These are phyloP conservation scores for Scedosporium aurantiacum DNA, from an alignment of 2,329 filamentous ascomycete species.

Conservation along the genomic window DNA sequence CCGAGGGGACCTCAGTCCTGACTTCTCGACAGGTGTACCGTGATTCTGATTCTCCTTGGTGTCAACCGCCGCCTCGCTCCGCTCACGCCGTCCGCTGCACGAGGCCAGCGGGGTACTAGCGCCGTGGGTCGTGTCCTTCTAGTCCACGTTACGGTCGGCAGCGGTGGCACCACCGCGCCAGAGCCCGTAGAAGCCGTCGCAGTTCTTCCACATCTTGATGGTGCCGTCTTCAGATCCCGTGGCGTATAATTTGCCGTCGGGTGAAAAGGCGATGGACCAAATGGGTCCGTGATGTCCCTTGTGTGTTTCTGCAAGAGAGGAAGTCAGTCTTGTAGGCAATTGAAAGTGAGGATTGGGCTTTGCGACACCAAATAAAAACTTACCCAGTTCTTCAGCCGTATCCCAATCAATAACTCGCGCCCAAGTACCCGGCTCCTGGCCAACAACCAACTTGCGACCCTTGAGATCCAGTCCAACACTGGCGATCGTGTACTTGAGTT, in stretches of 20 bases:
- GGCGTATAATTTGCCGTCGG: slow-evolving; percentile 90
- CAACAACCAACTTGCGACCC: slow-evolving; percentile 75
- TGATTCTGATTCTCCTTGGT: background rate
- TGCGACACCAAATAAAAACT: too few species aligned
- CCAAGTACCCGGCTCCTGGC: slow-evolving; percentile 88
- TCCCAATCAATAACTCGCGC: slow-evolving; percentile 91
- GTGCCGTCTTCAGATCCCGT: slow-evolving; percentile 96
- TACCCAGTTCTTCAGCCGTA: slow-evolving; percentile 65
- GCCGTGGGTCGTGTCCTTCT: slow-evolving; percentile 7
- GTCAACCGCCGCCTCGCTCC: background rate
- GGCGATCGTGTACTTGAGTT: slow-evolving; percentile 74
- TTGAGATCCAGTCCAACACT: slow-evolving; percentile 81
- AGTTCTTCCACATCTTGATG: slow-evolving; percentile 81
- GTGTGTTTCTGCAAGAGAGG: slow-evolving; percentile 57
- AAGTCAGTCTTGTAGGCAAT: background rate
- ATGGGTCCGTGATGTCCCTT: slow-evolving; percentile 97
- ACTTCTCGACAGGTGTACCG: background rate
- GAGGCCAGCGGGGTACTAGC: background rate
- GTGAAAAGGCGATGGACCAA: slow-evolving; percentile 91
- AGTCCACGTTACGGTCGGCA: slow-evolving; percentile 10
- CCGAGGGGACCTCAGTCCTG: background rate
- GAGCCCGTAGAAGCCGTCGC: slow-evolving; percentile 52
- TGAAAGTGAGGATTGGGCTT: too few species aligned
- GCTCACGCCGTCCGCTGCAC: background rate
- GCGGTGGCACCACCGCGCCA: slow-evolving; percentile 40